Conservation (phyloP, 192 early-diverging fungal species). For the Thamnidium elegans region DNA sequence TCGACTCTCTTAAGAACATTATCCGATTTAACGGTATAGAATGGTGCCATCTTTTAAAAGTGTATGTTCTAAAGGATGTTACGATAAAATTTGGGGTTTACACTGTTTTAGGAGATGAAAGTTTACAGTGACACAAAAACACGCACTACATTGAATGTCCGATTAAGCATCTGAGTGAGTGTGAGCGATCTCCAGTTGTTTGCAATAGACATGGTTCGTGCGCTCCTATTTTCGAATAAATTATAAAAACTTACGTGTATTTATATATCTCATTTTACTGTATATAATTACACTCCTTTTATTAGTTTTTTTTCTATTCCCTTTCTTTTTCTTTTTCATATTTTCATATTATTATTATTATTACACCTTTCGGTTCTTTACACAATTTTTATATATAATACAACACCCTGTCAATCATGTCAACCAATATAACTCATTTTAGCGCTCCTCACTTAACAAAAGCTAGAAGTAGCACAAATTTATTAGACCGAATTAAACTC, state of each 20-base stretch:
- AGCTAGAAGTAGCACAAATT: constrained; percentile 25
- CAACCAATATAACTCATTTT: neutral
- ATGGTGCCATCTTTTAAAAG: constrained; percentile 43
- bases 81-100: too few relatives aligned
- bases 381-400: neutral
- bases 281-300: neutral
- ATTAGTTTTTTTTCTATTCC: neutral
- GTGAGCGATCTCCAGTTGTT: neutral
- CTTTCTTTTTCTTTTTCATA: neutral
- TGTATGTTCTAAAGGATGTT: neutral
- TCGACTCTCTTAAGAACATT: constrained; percentile 88
- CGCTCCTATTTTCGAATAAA: neutral
- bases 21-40: constrained; percentile 66
- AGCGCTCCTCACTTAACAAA: constrained; percentile 10
- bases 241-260: neutral
- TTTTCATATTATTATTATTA: neutral
- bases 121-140: neutral
- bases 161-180: too few relatives aligned
- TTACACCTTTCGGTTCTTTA: neutral
- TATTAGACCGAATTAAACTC: constrained; percentile 23
- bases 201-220: neutral
- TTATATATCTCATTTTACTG: neutral
- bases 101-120: too few relatives aligned
- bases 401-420: neutral
- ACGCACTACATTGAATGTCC: neutral